Evolutionary conservation across 1,139 yeast genomes (phyloP).

Genomic region (Scheffersomyces titani): DNA sequence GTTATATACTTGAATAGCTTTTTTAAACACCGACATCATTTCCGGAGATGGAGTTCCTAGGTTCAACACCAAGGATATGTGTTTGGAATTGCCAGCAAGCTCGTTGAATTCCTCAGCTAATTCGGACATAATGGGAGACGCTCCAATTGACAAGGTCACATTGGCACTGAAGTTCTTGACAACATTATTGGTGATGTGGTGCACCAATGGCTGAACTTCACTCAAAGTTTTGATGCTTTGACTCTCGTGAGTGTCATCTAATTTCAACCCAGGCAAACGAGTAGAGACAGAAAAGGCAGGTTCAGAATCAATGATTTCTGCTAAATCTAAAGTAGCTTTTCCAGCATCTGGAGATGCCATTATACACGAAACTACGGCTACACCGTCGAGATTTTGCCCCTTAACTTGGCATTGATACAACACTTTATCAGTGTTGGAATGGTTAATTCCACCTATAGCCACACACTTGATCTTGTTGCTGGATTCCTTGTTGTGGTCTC

Average conservation of each 20-base stretch:
- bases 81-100: conserved; percentile 54
- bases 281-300: conserved; percentile 14
- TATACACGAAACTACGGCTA: conserved; percentile 84
- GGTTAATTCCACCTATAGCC: conserved; percentile 86
- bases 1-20: conserved; percentile 65
- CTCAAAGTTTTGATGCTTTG: conserved; percentile 5
- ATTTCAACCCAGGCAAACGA: neutral
- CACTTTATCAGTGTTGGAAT: conserved; percentile 59
- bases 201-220: conserved; percentile 61
- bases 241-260: neutral
- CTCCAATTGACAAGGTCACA: conserved; percentile 83
- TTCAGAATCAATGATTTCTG: conserved; percentile 13
- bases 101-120: conserved; percentile 66
- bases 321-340: conserved; percentile 46
- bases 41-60: conserved; percentile 69
- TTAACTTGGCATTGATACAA: conserved; percentile 50
- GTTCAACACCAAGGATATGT: conserved; percentile 63
- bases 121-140: conserved; percentile 93
- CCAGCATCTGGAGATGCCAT: conserved; percentile 69
- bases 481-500: conserved; percentile 29
- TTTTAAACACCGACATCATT: conserved; percentile 43
- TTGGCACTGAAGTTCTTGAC: conserved; percentile 89
- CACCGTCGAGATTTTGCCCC: conserved; percentile 64
- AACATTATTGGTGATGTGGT: conserved; percentile 89
- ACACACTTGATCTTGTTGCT: conserved; percentile 52